phyloP scores from a whole-genome alignment of 345 rosid genomes.

The Toxicodendron radicans region DNA sequence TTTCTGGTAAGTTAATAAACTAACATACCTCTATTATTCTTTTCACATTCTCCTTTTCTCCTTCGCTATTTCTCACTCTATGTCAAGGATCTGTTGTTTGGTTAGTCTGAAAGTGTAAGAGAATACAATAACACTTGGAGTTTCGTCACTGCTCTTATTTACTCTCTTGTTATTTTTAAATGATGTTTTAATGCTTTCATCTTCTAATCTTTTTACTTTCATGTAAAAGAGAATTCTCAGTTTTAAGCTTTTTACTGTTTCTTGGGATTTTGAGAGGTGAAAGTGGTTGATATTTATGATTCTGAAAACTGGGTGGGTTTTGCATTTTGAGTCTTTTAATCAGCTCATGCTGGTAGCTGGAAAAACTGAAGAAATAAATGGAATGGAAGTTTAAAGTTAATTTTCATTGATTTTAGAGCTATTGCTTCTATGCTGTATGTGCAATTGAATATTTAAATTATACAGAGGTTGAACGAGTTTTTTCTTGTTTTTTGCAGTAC shows the following conservation, averaged over 20 bases:
- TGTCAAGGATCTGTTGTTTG: constrained; percentile 19
- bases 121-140: not conserved
- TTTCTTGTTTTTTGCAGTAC: not conserved
- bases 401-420: not conserved
- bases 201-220: too few species aligned
- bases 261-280: not conserved
- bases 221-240: not conserved
- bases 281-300: constrained; percentile 2
- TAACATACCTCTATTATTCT: too few species aligned
- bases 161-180: constrained; percentile 6
- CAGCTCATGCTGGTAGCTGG: constrained; percentile 14
- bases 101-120: constrained; percentile 18
- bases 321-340: not conserved
- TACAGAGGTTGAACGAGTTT: not conserved
- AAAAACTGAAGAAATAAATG: not conserved
- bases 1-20: too few species aligned
- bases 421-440: not conserved
- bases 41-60: not conserved
- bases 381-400: not conserved
- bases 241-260: constrained; percentile 8
- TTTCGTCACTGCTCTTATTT: not conserved
- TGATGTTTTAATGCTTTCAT: not conserved
- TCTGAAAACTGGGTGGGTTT: constrained; percentile 2
- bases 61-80: not conserved
- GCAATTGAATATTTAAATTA: not conserved